A percentile compares a stretch with the other conserved stretches of the same genome.
Evolutionary conservation across 495 filamentous ascomycete genomes (phyloP).

Genomic region (Neurospora sp.): DNA sequence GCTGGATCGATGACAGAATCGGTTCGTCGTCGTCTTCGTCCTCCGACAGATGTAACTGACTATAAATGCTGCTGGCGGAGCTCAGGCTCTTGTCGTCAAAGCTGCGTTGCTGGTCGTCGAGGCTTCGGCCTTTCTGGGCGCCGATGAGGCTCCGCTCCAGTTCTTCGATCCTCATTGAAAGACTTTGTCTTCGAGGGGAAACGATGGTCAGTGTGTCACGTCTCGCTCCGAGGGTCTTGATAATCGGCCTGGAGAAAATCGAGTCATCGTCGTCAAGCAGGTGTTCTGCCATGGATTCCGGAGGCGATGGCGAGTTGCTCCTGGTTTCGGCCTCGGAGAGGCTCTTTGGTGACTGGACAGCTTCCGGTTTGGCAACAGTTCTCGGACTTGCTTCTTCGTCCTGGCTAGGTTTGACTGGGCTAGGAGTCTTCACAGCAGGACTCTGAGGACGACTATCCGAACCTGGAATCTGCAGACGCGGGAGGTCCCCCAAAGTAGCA

Average conservation of each 20-base stretch:
- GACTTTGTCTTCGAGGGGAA: conserved; percentile 25
- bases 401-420: neutral
- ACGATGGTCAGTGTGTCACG: conserved; percentile 32
- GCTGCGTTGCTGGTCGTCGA: conserved; percentile 14
- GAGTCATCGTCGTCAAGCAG: conserved; percentile 11
- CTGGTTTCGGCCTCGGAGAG: neutral
- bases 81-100: conserved; percentile 8
- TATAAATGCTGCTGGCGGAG: conserved; percentile 1
- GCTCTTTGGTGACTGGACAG: neutral
- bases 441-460: neutral
- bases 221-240: conserved; percentile 31
- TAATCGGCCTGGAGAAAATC: conserved; percentile 22
- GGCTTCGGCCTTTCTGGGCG: conserved; percentile 15
- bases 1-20: conserved; percentile 14
- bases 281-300: conserved; percentile 6
- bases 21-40: conserved; percentile 12
- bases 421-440: neutral
- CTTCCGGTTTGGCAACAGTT: neutral
- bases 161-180: conserved; percentile 38
- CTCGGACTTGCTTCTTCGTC: neutral
- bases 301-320: neutral
- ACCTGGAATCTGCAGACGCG: conserved; percentile 1
- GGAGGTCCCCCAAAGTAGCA: conserved; percentile 1
- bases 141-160: conserved; percentile 21
- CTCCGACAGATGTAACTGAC: neutral